Conservation (phyloP, 2,329 filamentous ascomycete species). For the Nigrograna mackinnonii region DNA sequence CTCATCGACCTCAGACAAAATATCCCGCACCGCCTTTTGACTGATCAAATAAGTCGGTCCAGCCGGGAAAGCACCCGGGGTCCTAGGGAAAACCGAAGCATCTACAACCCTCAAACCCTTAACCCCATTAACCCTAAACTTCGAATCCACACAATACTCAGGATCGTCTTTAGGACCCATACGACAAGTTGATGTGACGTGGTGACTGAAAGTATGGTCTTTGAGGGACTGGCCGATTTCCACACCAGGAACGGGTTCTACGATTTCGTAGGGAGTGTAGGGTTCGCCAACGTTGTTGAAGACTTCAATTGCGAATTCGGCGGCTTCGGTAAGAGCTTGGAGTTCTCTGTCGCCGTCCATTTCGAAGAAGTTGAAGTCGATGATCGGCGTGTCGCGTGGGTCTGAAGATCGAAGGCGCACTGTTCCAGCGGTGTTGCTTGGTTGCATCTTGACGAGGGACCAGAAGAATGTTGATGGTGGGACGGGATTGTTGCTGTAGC, state of each 20-base stretch:
- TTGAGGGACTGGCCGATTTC: constrained; percentile 30
- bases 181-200: constrained; percentile 60
- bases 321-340: constrained; percentile 58
- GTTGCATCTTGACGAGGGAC: constrained; percentile 64
- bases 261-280: constrained; percentile 40
- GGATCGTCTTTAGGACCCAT: constrained; percentile 56
- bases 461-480: constrained; percentile 50
- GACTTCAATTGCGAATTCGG: constrained; percentile 52
- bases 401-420: constrained; percentile 65
- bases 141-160: constrained; percentile 57
- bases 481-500: constrained; percentile 57
- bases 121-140: constrained; percentile 57
- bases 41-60: constrained; percentile 59
- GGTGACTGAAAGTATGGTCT: constrained; percentile 51
- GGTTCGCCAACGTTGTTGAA: constrained; percentile 21
- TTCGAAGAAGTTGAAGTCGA: constrained; percentile 50
- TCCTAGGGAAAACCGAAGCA: constrained; percentile 32
- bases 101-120: constrained; percentile 56
- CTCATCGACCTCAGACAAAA: too few species aligned
- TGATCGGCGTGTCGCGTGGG: constrained; percentile 65
- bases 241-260: constrained; percentile 43
- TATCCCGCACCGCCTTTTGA: constrained; percentile 65
- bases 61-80: constrained; percentile 57
- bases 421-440: constrained; percentile 63
- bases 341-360: constrained; percentile 51